Evolutionary conservation across 2,329 filamentous ascomycete species (phyloP).

Genomic region (Pseudonectria foliicola): DNA sequence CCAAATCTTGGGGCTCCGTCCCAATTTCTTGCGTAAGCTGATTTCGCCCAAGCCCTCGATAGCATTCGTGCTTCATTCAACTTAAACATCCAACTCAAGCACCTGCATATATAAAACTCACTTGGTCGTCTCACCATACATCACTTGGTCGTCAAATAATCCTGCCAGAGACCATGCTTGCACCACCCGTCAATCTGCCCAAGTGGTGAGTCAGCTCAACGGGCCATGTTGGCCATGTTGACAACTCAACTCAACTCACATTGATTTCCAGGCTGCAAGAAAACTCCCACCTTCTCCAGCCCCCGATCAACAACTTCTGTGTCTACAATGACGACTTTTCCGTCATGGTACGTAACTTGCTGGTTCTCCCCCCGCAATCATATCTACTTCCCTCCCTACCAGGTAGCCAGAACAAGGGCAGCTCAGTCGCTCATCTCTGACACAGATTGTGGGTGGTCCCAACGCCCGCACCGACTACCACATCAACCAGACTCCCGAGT

Average conservation of each 20-base stretch:
- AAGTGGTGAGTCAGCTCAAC: constrained; percentile 42
- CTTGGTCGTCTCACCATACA: too few relatives aligned
- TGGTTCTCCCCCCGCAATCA: too few relatives aligned
- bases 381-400: neutral
- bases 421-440: constrained; percentile 1
- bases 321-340: constrained; percentile 81
- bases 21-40: too few relatives aligned
- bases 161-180: constrained; percentile 34
- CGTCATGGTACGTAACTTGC: constrained; percentile 60
- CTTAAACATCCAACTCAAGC: too few relatives aligned
- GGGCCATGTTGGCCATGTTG: constrained; percentile 4
- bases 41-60: too few relatives aligned
- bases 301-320: constrained; percentile 96
- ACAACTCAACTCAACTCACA: constrained; percentile 5
- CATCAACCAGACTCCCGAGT: constrained; percentile 93
- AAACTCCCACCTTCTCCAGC: constrained; percentile 87
- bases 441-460: constrained; percentile 82
- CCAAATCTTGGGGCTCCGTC: too few relatives aligned
- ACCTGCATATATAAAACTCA: neutral
- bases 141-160: neutral
- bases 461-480: constrained; percentile 97
- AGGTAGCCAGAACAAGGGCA: neutral
- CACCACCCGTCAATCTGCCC: constrained; percentile 46
- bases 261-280: constrained; percentile 72
- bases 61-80: too few relatives aligned